Conservation (phyloP, 345 rosid species). For the Rhizophora apiculata region DNA sequence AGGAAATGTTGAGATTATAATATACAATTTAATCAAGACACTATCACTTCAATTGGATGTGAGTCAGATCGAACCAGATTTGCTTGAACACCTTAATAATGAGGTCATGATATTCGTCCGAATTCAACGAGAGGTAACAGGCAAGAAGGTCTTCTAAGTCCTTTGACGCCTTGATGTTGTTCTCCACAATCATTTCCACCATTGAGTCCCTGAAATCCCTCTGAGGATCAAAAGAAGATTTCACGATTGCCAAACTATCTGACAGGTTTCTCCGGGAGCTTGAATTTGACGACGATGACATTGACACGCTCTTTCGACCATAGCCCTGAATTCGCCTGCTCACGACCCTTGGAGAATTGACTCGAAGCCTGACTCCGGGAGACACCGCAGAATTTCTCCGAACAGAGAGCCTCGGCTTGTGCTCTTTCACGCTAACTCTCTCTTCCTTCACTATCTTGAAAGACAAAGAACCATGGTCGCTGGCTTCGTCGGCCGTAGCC, state of each 20-base stretch:
- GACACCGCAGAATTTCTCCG: slow-evolving; percentile 37
- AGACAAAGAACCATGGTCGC: slow-evolving; percentile 27
- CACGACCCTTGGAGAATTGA: slow-evolving; percentile 59
- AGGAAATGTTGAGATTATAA: background rate
- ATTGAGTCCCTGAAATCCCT: slow-evolving; percentile 90
- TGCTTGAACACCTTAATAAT: slow-evolving; percentile 89
- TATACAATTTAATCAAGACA: background rate
- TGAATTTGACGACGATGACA: slow-evolving; percentile 22
- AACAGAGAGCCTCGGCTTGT: slow-evolving; percentile 17
- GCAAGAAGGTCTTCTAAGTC: slow-evolving; percentile 91
- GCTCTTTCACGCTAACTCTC: slow-evolving; percentile 16
- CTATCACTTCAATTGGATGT: slow-evolving; percentile 8
- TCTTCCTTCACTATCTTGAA: slow-evolving; percentile 32
- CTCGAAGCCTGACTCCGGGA: slow-evolving; percentile 64
- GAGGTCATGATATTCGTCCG: slow-evolving; percentile 72
- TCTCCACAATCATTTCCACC: slow-evolving; percentile 94
- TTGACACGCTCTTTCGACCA: slow-evolving; percentile 35
- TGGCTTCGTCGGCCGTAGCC: slow-evolving; percentile 22
- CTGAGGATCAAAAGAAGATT: slow-evolving; percentile 75
- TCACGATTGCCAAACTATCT: slow-evolving; percentile 70
- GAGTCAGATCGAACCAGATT: slow-evolving; percentile 71
- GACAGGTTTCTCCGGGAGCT: slow-evolving; percentile 39
- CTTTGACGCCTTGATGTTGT: slow-evolving; percentile 65
- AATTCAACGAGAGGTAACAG: slow-evolving; percentile 76
- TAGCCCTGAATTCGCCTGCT: slow-evolving; percentile 18